A percentile compares a stretch with the other conserved stretches of the same genome.
Conservation (phyloP, 345 rosid genomes). For the Linum tenue region DNA sequence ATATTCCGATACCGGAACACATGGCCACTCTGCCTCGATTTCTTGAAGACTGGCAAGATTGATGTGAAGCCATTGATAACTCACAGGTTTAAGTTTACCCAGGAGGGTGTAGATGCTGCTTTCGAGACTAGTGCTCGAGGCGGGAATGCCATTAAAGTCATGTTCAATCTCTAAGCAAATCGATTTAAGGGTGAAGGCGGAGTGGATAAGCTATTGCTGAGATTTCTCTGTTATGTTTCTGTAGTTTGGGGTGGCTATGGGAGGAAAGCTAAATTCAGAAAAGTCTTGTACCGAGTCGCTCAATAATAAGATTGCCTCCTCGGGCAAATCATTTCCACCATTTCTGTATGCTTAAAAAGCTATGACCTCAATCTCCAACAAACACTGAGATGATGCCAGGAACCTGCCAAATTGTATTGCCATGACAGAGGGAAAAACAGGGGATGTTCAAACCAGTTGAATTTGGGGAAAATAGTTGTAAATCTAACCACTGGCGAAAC, state of each 20-base stretch:
- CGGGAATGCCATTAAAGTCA: conserved; percentile 75
- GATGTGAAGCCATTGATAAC: conserved; percentile 84
- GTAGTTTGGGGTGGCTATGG: background rate
- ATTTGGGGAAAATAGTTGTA: too few species aligned
- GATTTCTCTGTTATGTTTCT: background rate
- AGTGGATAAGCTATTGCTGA: background rate
- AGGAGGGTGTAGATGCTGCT: conserved; percentile 66
- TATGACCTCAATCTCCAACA: too few species aligned
- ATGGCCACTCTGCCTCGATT: conserved; percentile 81
- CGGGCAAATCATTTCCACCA: background rate
- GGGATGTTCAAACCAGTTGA: too few species aligned
- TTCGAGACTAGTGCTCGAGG: conserved; percentile 86
- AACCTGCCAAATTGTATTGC: too few species aligned
- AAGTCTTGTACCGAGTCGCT: background rate
- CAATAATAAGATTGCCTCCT: background rate
- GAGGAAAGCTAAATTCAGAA: background rate
- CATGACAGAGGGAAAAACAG: too few species aligned
- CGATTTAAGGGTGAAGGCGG: background rate
- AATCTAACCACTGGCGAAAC: too few species aligned
- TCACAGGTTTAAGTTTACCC: conserved; percentile 83
- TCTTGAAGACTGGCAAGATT: conserved; percentile 64
- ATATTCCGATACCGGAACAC: conserved; percentile 73
- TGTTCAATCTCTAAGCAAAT: conserved; percentile 54
- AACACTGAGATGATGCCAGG: too few species aligned
- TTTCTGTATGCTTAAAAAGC: too few species aligned